Evolutionary conservation across 306 rosid genomes (phyloP), one percentile per base, ranked within the genome.

Genomic region (Prunus mume): DNA sequence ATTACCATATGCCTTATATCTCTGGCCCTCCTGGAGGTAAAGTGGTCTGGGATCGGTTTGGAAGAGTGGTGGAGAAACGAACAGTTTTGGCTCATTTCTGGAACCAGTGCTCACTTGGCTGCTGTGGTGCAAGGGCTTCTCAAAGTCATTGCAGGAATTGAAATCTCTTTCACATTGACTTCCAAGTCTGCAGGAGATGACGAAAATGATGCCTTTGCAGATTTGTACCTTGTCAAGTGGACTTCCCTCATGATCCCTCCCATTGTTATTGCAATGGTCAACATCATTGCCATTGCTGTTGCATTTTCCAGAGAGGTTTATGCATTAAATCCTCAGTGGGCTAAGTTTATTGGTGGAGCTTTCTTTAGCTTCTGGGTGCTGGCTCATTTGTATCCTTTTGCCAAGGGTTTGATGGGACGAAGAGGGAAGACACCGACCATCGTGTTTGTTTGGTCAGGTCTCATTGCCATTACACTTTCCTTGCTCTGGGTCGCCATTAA

Each of bases 61-160:
- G 88, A 87, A 77, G 90, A 87, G 51, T 87, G 86, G 86, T 87
- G 90, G 90, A 78, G 90, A 63, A 85, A 87, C 20, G 87, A 85
- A 78, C 88, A 87, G 72, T 87, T 87, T 38, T 87, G 88, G 91
- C 87, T 87, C 73, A 87, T 87, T 64, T 82, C 87, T 5, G 87
- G 91, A 52, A 87, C 87, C 2, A 85, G 87, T 43, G 81, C 91
- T 55, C 91, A 87, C 75, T 78, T 87, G 20, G 88, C 88, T 6
- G 91, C 87, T 1, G 91, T 85, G 45, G 45, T 87, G 1, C 90
- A 87, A 60, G 90, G 90, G 3, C 74, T 84, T 13, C 66, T 84
- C 9, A 87, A 87, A 78, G 86, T 87, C 13, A 68, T 87, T 18
- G 91, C 91, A 8, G 91, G 91, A 17, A 78, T 87, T 1, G 88